These are phyloP conservation scores for Corrigiola litoralis DNA, from an alignment of 179 eudicot species.

Conservation along the genomic window DNA sequence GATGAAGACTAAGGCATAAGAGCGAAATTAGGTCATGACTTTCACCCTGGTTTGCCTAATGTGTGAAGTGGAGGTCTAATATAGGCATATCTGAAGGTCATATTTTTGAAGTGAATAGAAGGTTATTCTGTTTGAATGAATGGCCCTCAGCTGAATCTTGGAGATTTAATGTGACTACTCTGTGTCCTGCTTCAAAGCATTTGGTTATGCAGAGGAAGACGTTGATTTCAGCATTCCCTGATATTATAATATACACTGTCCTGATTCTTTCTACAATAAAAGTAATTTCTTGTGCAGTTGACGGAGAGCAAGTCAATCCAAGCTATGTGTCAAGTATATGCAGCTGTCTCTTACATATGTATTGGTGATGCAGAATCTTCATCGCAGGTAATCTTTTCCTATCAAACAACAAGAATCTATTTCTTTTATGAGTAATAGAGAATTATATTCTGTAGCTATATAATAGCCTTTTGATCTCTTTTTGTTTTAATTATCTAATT, in stretches of 20 bases:
- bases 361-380: conserved; percentile 88
- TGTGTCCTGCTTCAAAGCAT: not conserved
- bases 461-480: too few relatives aligned
- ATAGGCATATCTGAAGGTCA: not conserved
- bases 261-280: not conserved
- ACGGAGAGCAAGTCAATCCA: conserved; percentile 86
- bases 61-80: too few relatives aligned
- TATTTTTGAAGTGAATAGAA: not conserved
- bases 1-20: too few relatives aligned
- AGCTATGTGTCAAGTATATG: conserved; percentile 92
- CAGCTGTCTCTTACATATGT: conserved; percentile 84
- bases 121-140: not conserved
- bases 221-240: not conserved
- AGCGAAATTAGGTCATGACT: too few relatives aligned
- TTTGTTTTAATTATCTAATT: conserved; percentile 7
- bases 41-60: too few relatives aligned
- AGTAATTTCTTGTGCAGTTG: conserved; percentile 38
- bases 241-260: not conserved
- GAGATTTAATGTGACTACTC: not conserved
- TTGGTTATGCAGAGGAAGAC: not conserved
- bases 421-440: not conserved
- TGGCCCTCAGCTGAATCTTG: not conserved
- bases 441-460: too few relatives aligned
- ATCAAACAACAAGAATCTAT: not conserved
- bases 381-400: conserved; percentile 43